Evolutionary conservation across 2,329 filamentous ascomycete species (phyloP).

Genomic region (Fusarium circinatum): DNA sequence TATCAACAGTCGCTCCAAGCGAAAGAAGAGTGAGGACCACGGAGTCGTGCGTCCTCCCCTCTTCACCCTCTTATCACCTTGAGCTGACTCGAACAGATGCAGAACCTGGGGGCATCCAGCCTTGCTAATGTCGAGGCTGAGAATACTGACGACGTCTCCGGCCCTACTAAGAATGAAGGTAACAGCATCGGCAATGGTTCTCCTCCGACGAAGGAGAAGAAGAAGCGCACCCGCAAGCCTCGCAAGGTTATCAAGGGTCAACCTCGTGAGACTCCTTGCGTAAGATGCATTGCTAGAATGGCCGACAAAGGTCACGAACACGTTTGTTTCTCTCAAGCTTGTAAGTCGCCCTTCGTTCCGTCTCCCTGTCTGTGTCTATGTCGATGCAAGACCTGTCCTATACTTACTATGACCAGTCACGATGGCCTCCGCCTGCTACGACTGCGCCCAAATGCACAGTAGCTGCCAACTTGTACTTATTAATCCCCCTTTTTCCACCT

Average conservation of each 20-base stretch:
- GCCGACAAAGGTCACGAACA: not conserved
- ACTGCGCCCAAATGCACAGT: not conserved
- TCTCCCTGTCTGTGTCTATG: not conserved
- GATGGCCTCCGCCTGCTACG: not conserved
- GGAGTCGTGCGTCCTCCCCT: not conserved
- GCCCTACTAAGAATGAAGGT: not conserved
- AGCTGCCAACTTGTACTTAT: not conserved
- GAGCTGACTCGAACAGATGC: not conserved
- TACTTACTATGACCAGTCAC: not conserved
- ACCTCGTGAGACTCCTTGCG: not conserved
- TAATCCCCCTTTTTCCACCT: not conserved
- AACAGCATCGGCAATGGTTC: not conserved
- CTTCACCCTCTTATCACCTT: not conserved
- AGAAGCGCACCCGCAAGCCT: not conserved
- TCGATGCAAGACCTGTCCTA: not conserved
- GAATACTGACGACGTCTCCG: too few relatives aligned
- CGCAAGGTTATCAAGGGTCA: not conserved
- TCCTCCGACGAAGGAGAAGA: not conserved
- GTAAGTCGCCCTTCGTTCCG: not conserved
- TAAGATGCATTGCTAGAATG: not conserved
- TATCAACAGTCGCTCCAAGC: not conserved
- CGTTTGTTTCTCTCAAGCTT: not conserved
- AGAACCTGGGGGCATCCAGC: not conserved
- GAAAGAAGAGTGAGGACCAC: not conserved
- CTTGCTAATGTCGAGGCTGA: too few relatives aligned